Conservation (phyloP, 768 basidiomycete genomes). For the Daedaleopsis sinensis region DNA sequence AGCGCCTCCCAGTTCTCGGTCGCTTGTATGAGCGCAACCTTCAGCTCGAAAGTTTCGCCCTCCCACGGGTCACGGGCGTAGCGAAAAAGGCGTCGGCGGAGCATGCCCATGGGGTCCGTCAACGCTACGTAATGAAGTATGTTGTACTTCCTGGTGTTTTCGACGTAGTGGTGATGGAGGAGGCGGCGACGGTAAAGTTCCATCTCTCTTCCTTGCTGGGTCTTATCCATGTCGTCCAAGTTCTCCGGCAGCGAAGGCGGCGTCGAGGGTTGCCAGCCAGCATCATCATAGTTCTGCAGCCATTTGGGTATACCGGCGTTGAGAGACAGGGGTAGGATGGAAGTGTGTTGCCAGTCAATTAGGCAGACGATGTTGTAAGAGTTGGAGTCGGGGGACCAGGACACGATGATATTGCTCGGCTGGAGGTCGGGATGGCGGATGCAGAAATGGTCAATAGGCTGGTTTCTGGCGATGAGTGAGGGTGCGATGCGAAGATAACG, state of each 20-base stretch:
- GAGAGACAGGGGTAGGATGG: constrained; percentile 56
- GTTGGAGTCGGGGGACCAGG: constrained; percentile 46
- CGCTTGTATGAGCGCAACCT: constrained; percentile 44
- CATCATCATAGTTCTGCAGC: constrained; percentile 52
- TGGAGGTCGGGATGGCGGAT: constrained; percentile 51
- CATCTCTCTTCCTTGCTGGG: constrained; percentile 34
- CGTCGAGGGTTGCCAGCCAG: constrained; percentile 39
- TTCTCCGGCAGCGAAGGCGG: constrained; percentile 48
- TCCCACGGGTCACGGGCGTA: constrained; percentile 51
- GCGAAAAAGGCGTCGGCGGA: constrained; percentile 46
- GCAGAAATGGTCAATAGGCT: constrained; percentile 43
- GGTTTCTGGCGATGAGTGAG: constrained; percentile 46
- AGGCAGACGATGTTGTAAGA: constrained; percentile 38
- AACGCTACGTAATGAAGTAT: constrained; percentile 43
- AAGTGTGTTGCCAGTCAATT: constrained; percentile 43
- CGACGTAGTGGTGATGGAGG: constrained; percentile 53
- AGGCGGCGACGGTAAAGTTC: constrained; percentile 48
- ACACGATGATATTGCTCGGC: constrained; percentile 51
- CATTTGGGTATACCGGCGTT: constrained; percentile 45
- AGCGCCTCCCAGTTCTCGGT: constrained; percentile 29
- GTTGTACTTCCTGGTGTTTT: constrained; percentile 48
- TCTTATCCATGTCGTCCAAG: constrained; percentile 43
- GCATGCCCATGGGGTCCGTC: constrained; percentile 37
- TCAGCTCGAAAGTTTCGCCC: constrained; percentile 51
- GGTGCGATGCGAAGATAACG: constrained; percentile 52